phyloP scores from a whole-genome alignment of 805 yeast species.

The Schizosaccharomyces pombe region ASM294v3 CU329670.1:4157001-4157500 shows the following conservation, averaged over 20 bases:
- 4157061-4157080: neutral
- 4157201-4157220: conserved; percentile 1
- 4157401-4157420: too few relatives aligned
- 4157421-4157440: too few relatives aligned
- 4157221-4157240: conserved; percentile 1
- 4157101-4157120: neutral
- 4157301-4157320: neutral
- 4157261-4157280: neutral
- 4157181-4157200: neutral
- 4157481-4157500: too few relatives aligned
- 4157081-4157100: neutral
- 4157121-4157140: neutral
- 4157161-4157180: neutral
- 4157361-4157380: too few relatives aligned
- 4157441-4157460: too few relatives aligned
- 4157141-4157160: neutral
- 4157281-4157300: neutral
- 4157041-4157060: neutral
- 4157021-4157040: neutral
- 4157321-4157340: neutral
- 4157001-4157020: neutral
- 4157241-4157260: conserved; percentile 4
- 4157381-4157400: too few relatives aligned
- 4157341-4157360: neutral
- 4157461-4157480: too few relatives aligned